Evolutionary conservation across 2,329 filamentous ascomycete species (phyloP), one percentile per base, ranked within the genome.

Genomic region (Coleophoma eucalyptorum): DNA sequence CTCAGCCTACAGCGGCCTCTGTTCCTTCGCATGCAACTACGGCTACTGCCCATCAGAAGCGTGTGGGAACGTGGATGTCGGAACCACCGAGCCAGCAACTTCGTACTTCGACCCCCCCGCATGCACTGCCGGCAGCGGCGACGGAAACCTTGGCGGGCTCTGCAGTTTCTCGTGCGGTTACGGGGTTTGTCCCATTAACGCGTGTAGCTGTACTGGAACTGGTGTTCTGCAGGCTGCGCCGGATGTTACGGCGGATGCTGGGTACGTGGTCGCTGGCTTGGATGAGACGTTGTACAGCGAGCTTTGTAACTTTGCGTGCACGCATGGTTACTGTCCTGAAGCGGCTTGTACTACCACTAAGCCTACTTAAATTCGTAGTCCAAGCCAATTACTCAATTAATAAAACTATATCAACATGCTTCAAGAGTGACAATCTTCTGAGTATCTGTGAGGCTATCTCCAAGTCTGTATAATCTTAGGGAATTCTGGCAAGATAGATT

Each of bases 11-110:
- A 20, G n/a, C 2, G 59, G 56, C 3, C 52, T 68, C 18, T 68
- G 66, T 51, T 32, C 41, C 11, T 65, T 60, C 40, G 41, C 62
- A 3, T 67, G 65, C 50, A 15, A 50, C 1, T 58, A 59, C 41
- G 59, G 56, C 11, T 66, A 67, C 52, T 67, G 64, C 45, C 64
- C 63, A 7, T 40, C 57, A 3, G 45, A 35, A 8, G 52, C 51
- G 2, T 67, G 64, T 50, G 43, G 43, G 15, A 50, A 43, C 10
- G 49, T 46, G 3, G 13, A 20, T 11, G 34, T 48, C 20, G 7
- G 26, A 10, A 31, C 35, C 8, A 12, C 21, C 18, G 26, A 33
- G 21, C 43, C 20, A 18, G 32, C 21, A 3, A 5, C 31, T n/a
- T 46, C 49, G 12, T 19, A 13, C 5, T 47, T 46, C 15, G 18